phyloP scores from a whole-genome alignment of 305 asterid species.

The Fraxinus velutina region DNA sequence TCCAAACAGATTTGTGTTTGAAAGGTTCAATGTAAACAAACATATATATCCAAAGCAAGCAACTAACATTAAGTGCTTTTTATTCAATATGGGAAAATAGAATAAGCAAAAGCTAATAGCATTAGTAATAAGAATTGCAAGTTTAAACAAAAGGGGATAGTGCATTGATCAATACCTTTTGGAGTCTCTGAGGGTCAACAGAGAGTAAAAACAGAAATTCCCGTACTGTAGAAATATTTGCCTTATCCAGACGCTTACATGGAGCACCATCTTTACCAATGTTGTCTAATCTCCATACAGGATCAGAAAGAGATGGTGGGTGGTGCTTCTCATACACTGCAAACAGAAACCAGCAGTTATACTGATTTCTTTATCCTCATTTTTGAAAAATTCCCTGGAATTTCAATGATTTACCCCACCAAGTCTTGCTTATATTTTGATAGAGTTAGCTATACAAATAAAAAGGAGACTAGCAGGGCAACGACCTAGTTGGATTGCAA shows the following conservation, averaged over 20 bases:
- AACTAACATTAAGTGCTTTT: too few relatives aligned
- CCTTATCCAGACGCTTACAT: conserved; percentile 17
- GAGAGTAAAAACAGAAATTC: conserved; percentile 45
- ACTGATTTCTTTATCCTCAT: not conserved
- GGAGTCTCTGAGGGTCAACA: too few relatives aligned
- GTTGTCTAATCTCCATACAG: conserved; percentile 37
- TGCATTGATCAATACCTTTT: too few relatives aligned
- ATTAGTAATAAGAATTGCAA: too few relatives aligned
- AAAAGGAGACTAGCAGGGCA: not conserved
- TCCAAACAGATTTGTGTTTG: too few relatives aligned
- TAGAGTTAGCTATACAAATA: not conserved
- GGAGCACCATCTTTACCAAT: conserved; percentile 37
- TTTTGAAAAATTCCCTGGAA: not conserved
- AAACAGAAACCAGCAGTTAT: conserved; percentile 24
- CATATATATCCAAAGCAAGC: too few relatives aligned
- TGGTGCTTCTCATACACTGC: conserved; percentile 42
- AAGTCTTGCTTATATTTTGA: not conserved
- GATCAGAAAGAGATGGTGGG: conserved; percentile 41
- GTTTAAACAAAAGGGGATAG: too few relatives aligned
- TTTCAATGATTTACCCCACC: not conserved
- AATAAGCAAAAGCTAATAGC: too few relatives aligned
- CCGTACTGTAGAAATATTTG: conserved; percentile 27
- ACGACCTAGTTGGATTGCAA: not conserved
- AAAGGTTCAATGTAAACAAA: too few relatives aligned
- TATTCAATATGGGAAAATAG: too few relatives aligned